phyloP scores from a whole-genome alignment of 2,329 filamentous ascomycete species.

The Fusarium humuli region DNA sequence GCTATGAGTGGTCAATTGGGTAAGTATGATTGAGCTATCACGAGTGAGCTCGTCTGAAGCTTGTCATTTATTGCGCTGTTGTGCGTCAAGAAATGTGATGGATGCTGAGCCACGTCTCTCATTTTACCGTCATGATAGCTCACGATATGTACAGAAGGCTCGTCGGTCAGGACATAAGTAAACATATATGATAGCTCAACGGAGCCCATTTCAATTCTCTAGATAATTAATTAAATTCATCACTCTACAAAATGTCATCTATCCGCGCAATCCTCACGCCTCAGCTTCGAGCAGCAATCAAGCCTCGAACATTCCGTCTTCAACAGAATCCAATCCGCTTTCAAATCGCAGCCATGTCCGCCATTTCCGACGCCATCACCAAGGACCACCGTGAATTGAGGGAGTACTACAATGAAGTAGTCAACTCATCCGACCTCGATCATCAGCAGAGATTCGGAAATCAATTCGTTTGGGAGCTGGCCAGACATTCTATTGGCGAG shows the following conservation, averaged over 20 bases:
- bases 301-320: not conserved
- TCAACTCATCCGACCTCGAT: constrained; percentile 51
- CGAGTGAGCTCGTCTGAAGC: not conserved
- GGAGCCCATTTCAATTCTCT: too few relatives aligned
- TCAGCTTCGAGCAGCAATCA: not conserved
- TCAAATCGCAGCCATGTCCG: constrained; percentile 9
- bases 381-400: constrained; percentile 50
- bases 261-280: not conserved
- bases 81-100: not conserved
- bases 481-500: constrained; percentile 61
- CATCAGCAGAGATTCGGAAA: constrained; percentile 58
- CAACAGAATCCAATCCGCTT: not conserved
- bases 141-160: too few relatives aligned
- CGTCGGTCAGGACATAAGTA: too few relatives aligned
- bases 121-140: constrained; percentile 4
- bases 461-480: constrained; percentile 62
- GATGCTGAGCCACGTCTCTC: not conserved
- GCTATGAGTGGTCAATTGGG: not conserved
- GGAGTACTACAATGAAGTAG: constrained; percentile 57
- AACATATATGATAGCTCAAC: not conserved
- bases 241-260: constrained; percentile 6
- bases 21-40: not conserved
- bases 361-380: constrained; percentile 43
- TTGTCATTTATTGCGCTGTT: not conserved
- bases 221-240: not conserved